Evolutionary conservation across 306 rosid genomes (phyloP), one percentile per base, ranked within the genome.

Genomic region (Inga laurina): DNA sequence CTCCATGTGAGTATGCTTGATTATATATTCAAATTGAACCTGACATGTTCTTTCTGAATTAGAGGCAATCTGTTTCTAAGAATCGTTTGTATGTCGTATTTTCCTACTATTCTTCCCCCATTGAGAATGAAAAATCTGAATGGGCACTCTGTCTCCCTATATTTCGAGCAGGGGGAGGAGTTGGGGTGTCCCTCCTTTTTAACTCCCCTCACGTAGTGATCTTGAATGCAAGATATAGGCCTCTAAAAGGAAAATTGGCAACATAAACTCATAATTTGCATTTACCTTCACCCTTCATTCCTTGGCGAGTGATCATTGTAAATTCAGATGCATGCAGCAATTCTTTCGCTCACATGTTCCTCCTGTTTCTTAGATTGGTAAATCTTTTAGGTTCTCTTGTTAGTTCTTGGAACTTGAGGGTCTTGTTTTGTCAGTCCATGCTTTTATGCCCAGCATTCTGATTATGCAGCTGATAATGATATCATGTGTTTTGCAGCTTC

Each of bases 1-100:
- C 88, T 67, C 73, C 93, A 76, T 90, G 98, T 93, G 79, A 90
- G 97, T 92, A 84, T 75, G 74, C 64, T 67, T 74, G 54, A n/a
- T 83, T 37, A 49, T 54, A 37, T 71, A 71, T 71, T 71, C n/a
- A 66, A 59, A 69, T 57, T 75, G 39, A 67, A 77, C 68, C 68
- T 51, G 45, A 73, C 79, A 41, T 51, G 32, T 48, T 80, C 70
- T 13, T 22, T 14, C 68, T 74, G 71, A 39, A 56, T 69, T 74
- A n/a, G 46, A 77, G 71, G 71, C 59, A 56, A 30, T 65, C 76
- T 44, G 5, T 41, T 72, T 72, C 10, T 24, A 30, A 15, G 45
- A 72, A 0, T 9, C n/a, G 43, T 27, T 72, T 41, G 44, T 22
- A 1, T 51, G 43, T 14, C 74, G 21, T 56, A 24, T 8, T 56